Evolutionary conservation across 352 stramenopile species (phyloP).

Genomic region (Pythium coloratum): DNA sequence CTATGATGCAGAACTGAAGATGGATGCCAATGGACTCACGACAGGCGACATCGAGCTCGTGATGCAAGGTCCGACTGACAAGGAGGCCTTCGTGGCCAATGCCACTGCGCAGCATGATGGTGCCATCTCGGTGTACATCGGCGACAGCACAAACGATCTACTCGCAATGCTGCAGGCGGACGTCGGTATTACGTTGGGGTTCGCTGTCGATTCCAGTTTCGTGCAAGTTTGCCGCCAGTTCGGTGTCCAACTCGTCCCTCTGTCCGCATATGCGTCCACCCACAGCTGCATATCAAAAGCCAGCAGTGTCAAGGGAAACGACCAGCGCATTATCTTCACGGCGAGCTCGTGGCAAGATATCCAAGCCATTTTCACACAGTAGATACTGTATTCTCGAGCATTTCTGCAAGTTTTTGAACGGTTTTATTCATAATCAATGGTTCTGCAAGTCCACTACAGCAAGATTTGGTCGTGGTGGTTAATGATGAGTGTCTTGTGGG

Average conservation of each 20-base stretch:
- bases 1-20: constrained; percentile 41
- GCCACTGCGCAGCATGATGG: constrained; percentile 9
- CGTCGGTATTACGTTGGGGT: constrained; percentile 46
- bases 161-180: constrained; percentile 63
- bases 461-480: constrained; percentile 91
- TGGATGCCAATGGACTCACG: constrained; percentile 37
- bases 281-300: neutral
- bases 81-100: constrained; percentile 35
- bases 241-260: constrained; percentile 33
- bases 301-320: neutral
- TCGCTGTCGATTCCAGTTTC: constrained; percentile 26
- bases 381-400: neutral
- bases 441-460: constrained; percentile 44
- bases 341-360: constrained; percentile 32
- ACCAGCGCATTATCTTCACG: constrained; percentile 33
- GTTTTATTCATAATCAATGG: too few relatives aligned
- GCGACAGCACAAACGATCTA: constrained; percentile 69
- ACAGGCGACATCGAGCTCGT: constrained; percentile 54
- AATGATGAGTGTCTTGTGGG: constrained; percentile 85
- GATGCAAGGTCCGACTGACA: constrained; percentile 62
- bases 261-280: constrained; percentile 15
- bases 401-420: neutral
- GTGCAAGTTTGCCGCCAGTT: constrained; percentile 33
- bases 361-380: neutral
- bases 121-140: constrained; percentile 48